These are phyloP conservation scores for Tausonia pullulans DNA, from an alignment of 1,284 basidiomycete genomes.

Conservation along the genomic window DNA sequence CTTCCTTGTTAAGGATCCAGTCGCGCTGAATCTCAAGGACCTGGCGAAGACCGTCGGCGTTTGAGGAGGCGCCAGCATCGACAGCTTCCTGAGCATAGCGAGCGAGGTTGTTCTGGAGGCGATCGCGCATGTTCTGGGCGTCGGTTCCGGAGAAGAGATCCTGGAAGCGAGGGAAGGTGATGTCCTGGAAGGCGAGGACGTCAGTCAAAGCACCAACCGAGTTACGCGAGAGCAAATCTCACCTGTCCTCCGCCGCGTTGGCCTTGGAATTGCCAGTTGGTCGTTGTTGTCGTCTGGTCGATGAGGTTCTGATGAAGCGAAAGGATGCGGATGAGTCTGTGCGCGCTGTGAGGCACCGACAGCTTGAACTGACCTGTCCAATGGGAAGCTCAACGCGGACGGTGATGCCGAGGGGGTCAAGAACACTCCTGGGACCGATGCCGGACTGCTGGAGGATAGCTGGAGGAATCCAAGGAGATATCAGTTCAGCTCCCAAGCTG, in stretches of 20 bases:
- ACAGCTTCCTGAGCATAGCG: slow-evolving; percentile 22
- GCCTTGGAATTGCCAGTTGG: not conserved
- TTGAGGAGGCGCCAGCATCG: slow-evolving; percentile 21
- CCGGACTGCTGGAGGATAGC: slow-evolving; percentile 37
- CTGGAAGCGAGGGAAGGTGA: slow-evolving; percentile 9
- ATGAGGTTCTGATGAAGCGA: slow-evolving; percentile 32
- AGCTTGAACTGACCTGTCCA: not conserved
- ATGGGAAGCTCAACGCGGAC: slow-evolving; percentile 28
- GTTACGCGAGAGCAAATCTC: not conserved
- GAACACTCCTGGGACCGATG: slow-evolving; percentile 31
- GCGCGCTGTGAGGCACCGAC: not conserved
- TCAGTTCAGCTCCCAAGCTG: no score
- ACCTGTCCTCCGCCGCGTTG: no score
- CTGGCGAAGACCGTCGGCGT: slow-evolving; percentile 17
- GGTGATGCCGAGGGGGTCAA: slow-evolving; percentile 27
- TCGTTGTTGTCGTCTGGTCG: slow-evolving; percentile 32
- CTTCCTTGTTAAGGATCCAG: slow-evolving; percentile 21
- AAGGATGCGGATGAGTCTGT: not conserved
- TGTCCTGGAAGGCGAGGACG: not conserved
- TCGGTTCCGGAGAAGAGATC: slow-evolving; percentile 1
- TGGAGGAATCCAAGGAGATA: slow-evolving; percentile 19
- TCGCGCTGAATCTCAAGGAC: slow-evolving; percentile 22
- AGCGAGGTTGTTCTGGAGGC: slow-evolving; percentile 15
- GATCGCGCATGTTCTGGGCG: not conserved
- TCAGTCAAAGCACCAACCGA: not conserved